These are phyloP conservation scores for Cyberlindnera americana DNA, from an alignment of 805 yeast species.

Conservation along the genomic window DNA sequence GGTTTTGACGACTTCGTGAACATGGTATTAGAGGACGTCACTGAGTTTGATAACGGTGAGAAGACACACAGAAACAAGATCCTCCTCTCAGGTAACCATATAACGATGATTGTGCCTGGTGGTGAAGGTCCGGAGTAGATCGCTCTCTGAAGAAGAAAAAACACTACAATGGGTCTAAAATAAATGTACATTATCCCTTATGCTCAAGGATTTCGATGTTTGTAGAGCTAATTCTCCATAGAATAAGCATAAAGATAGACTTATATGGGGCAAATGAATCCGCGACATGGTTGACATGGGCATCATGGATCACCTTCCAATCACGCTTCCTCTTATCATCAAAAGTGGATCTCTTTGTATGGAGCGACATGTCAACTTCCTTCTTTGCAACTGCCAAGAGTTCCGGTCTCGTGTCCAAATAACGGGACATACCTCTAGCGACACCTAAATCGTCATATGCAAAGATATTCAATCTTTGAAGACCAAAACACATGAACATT, in stretches of 20 bases:
- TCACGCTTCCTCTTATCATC: constrained; percentile 43
- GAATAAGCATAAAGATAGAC: constrained; percentile 60
- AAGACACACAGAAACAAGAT: constrained; percentile 51
- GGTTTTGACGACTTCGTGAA: constrained; percentile 97
- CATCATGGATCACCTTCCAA: constrained; percentile 68
- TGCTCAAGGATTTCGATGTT: constrained; percentile 15
- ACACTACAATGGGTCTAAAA: too few species aligned
- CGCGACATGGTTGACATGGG: constrained; percentile 51
- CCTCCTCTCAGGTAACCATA: constrained; percentile 67
- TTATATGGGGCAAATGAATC: constrained; percentile 62
- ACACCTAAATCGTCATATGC: constrained; percentile 81
- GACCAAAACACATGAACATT: constrained; percentile 76
- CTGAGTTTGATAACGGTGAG: constrained; percentile 50
- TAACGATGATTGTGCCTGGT: constrained; percentile 65
- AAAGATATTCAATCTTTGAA: constrained; percentile 65
- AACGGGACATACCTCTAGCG: constrained; percentile 72
- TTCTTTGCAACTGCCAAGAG: constrained; percentile 43
- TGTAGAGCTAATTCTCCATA: constrained; percentile 71
- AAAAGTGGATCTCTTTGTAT: constrained; percentile 33
- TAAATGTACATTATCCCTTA: constrained; percentile 3
- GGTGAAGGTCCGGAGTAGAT: constrained; percentile 37
- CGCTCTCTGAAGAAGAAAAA: too few species aligned
- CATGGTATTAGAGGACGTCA: constrained; percentile 80
- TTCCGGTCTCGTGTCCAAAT: constrained; percentile 52
- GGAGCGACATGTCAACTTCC: constrained; percentile 32